Percentiles rank a stretch among this genome's conserved stretches.
Conservation (phyloP, 768 basidiomycete species). For the Termitomyces bulborhizus region DNA sequence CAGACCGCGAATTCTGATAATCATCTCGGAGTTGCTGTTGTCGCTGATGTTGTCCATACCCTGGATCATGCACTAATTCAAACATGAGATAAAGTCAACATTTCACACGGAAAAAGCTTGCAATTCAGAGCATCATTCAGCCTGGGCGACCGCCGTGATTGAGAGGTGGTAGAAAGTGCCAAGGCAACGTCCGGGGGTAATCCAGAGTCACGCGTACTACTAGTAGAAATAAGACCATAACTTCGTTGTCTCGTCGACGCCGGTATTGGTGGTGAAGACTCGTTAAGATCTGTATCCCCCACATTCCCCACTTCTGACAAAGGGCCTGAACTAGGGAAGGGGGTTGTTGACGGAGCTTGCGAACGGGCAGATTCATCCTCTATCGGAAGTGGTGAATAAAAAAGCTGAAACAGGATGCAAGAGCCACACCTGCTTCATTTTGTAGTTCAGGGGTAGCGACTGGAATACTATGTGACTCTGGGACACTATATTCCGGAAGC, state of each 20-base stretch:
- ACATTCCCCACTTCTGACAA: slow-evolving; percentile 13
- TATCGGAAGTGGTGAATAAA: slow-evolving; percentile 2
- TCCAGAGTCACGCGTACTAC: slow-evolving; percentile 11
- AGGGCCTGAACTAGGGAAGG: slow-evolving; percentile 15
- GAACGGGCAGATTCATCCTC: slow-evolving; percentile 14
- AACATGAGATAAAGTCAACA: background rate
- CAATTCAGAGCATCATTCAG: slow-evolving; percentile 57
- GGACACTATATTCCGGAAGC: slow-evolving; percentile 11
- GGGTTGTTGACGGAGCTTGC: slow-evolving; percentile 13
- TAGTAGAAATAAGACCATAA: slow-evolving; percentile 23
- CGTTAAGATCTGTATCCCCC: slow-evolving; percentile 27
- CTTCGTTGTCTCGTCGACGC: slow-evolving; percentile 17
- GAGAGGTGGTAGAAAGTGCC: slow-evolving; percentile 37
- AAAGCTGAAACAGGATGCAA: background rate
- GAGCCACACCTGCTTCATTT: slow-evolving; percentile 31
- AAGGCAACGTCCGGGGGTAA: slow-evolving; percentile 19
- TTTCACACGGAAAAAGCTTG: slow-evolving; percentile 13
- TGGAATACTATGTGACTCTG: slow-evolving; percentile 31
- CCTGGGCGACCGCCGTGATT: slow-evolving; percentile 72
- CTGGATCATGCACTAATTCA: slow-evolving; percentile 26
- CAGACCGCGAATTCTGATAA: slow-evolving; percentile 27
- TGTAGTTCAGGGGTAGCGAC: slow-evolving; percentile 23
- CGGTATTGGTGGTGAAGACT: slow-evolving; percentile 21
- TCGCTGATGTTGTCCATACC: slow-evolving; percentile 14
- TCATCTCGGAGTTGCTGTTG: slow-evolving; percentile 30